Percentiles rank a stretch among this genome's conserved stretches.
Evolutionary conservation across 495 filamentous ascomycete species (phyloP).

Genomic region (Acidiella bohemica): DNA sequence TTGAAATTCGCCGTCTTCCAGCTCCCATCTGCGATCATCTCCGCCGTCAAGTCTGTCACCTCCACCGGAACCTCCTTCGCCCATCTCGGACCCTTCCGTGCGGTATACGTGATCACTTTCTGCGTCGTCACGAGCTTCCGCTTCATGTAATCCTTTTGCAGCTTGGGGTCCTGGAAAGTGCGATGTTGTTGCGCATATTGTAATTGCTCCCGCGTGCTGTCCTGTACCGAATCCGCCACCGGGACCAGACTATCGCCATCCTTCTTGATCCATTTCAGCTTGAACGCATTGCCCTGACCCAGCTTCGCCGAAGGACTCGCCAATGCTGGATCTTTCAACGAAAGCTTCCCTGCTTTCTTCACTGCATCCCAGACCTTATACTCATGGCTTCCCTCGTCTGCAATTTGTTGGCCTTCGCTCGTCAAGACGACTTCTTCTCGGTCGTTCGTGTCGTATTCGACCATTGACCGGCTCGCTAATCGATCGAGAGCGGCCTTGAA

Average conservation of each 20-base stretch:
- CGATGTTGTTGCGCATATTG: conserved; percentile 52
- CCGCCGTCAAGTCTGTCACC: conserved; percentile 86
- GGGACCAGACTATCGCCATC: conserved; percentile 35
- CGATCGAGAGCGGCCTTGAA: conserved; percentile 84
- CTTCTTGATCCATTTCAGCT: conserved; percentile 90
- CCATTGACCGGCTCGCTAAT: conserved; percentile 69
- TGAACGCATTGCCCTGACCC: conserved; percentile 93
- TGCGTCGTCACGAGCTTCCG: conserved; percentile 68
- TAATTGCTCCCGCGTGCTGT: conserved; percentile 63
- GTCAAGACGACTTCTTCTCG: conserved; percentile 67
- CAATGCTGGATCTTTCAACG: conserved; percentile 66
- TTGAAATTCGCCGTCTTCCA: conserved; percentile 87
- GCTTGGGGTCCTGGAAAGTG: conserved; percentile 55
- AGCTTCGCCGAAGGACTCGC: conserved; percentile 76
- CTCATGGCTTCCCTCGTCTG: conserved; percentile 79
- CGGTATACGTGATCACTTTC: conserved; percentile 74
- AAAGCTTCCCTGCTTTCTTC: conserved; percentile 57
- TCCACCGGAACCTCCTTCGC: conserved; percentile 75
- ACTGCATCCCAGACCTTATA: conserved; percentile 87
- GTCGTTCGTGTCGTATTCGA: conserved; percentile 70
- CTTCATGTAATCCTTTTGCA: conserved; percentile 69
- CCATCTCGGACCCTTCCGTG: conserved; percentile 76
- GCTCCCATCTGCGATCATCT: conserved; percentile 69
- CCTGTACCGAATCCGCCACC: conserved; percentile 42
- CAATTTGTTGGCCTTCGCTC: conserved; percentile 63